A percentile compares a stretch with the other conserved stretches of the same genome.
These are phyloP conservation scores for Fonsecaea monophora DNA, from an alignment of 2,329 filamentous ascomycete genomes.

Conservation along the genomic window DNA sequence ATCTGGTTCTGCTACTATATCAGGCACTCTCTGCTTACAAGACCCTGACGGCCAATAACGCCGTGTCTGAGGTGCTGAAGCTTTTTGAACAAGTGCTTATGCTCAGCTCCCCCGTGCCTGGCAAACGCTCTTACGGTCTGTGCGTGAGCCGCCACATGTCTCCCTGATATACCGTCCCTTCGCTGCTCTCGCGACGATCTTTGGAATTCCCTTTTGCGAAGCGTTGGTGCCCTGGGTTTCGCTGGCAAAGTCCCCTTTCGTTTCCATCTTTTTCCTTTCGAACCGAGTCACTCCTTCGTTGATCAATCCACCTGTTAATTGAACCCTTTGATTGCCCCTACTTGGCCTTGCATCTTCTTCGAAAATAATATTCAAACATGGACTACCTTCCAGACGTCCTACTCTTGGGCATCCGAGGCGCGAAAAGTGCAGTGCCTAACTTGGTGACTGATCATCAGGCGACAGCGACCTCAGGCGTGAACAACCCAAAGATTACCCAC, in stretches of 20 bases:
- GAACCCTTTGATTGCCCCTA: not conserved
- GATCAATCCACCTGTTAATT: not conserved
- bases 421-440: constrained; percentile 19
- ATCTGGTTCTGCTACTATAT: constrained; percentile 30
- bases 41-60: constrained; percentile 8
- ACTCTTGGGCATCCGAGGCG: constrained; percentile 15
- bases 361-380: constrained; percentile 15
- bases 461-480: constrained; percentile 20
- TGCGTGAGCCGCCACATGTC: constrained; percentile 1
- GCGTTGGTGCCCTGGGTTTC: constrained; percentile 18
- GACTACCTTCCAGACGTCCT: constrained; percentile 25
- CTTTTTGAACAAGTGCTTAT: constrained; percentile 34
- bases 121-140: not conserved
- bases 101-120: constrained; percentile 18
- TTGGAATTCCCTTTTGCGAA: constrained; percentile 15
- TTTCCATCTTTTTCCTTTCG: constrained; percentile 14
- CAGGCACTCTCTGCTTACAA: constrained; percentile 28
- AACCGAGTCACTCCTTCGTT: constrained; percentile 21
- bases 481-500: constrained; percentile 27
- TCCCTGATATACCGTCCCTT: constrained; percentile 15
- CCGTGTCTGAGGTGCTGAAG: constrained; percentile 15
- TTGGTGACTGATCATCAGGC: not conserved
- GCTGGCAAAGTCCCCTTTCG: constrained; percentile 11
- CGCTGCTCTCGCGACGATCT: constrained; percentile 14
- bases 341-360: not conserved